phyloP scores from a whole-genome alignment of 2,329 filamentous ascomycete species.

The Byssochlamys sp. region DNA sequence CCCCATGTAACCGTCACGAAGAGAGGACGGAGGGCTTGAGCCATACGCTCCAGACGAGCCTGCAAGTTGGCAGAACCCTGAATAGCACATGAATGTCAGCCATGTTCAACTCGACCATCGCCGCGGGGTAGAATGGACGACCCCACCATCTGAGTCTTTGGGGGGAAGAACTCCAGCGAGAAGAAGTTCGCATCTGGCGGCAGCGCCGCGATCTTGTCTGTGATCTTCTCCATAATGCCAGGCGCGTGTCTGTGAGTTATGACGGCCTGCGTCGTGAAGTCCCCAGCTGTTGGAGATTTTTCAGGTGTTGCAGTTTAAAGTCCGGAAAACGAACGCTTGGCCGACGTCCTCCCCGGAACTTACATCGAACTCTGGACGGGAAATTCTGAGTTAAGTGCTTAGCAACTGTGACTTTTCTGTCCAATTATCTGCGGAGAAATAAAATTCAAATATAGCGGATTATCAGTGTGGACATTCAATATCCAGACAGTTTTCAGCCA shows the following conservation, averaged over 20 bases:
- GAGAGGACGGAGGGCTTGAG: slow-evolving; percentile 75
- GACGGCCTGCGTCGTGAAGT: background rate
- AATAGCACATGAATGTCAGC: slow-evolving; percentile 15
- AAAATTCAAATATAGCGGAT: no score
- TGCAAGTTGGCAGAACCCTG: slow-evolving; percentile 85
- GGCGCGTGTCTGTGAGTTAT: background rate
- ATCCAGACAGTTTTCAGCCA: no score
- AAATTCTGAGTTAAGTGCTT: no score
- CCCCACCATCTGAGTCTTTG: slow-evolving; percentile 77
- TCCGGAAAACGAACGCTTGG: background rate
- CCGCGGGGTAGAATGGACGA: slow-evolving; percentile 16
- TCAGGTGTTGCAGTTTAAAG: background rate
- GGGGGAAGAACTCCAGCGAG: slow-evolving; percentile 97
- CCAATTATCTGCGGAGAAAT: no score
- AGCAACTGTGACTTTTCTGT: no score
- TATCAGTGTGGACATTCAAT: no score
- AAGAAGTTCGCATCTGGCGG: slow-evolving; percentile 75
- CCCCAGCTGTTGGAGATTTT: background rate
- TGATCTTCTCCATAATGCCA: slow-evolving; percentile 68
- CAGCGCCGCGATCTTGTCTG: slow-evolving; percentile 86
- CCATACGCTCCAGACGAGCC: slow-evolving; percentile 88
- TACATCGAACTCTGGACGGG: background rate
- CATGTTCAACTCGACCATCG: slow-evolving; percentile 3
- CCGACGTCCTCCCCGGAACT: background rate
- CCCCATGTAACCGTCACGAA: slow-evolving; percentile 99